A percentile compares a stretch with the other conserved stretches of the same genome.
These are phyloP conservation scores for Tetrapisispora arboricola DNA, from an alignment of 805 yeast genomes.

Conservation along the genomic window DNA sequence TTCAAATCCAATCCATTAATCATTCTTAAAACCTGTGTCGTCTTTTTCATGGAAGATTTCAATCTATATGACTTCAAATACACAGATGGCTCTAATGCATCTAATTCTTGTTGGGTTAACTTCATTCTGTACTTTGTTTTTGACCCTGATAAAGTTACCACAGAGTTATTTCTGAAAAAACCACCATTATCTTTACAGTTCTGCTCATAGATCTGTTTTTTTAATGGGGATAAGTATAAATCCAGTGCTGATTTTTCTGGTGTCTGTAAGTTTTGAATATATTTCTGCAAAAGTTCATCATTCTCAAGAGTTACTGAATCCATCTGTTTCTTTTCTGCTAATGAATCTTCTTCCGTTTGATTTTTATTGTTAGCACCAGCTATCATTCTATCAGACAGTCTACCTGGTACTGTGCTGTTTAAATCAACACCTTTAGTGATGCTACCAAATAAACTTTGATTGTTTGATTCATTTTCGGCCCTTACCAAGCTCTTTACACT, in stretches of 20 bases:
- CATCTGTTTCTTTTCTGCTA: slow-evolving; percentile 10
- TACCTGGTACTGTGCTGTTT: slow-evolving; percentile 12
- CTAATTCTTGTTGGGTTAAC: slow-evolving; percentile 56
- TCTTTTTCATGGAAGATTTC: slow-evolving; percentile 82
- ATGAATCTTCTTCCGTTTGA: slow-evolving; percentile 17
- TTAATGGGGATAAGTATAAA: slow-evolving; percentile 55
- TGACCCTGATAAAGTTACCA: slow-evolving; percentile 31
- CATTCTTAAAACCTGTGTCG: slow-evolving; percentile 67
- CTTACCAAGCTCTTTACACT: not conserved
- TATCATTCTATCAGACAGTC: slow-evolving; percentile 17
- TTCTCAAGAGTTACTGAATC: slow-evolving; percentile 26
- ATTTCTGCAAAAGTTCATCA: slow-evolving; percentile 37
- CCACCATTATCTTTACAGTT: slow-evolving; percentile 55
- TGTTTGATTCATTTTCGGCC: not conserved
- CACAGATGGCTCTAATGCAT: slow-evolving; percentile 79
- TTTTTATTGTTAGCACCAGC: slow-evolving; percentile 13
- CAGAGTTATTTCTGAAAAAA: slow-evolving; percentile 55
- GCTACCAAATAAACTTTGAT: slow-evolving; percentile 16
- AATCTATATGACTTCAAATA: slow-evolving; percentile 71
- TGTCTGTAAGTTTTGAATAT: slow-evolving; percentile 35
- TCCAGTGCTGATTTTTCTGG: slow-evolving; percentile 44
- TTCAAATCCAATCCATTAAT: slow-evolving; percentile 60
- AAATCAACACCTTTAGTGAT: slow-evolving; percentile 15
- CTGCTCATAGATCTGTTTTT: slow-evolving; percentile 49
- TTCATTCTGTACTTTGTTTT: slow-evolving; percentile 46